Evolutionary conservation across 106 monocot genomes (phyloP).

Genomic region (Dactylorhiza incarnata): DNA sequence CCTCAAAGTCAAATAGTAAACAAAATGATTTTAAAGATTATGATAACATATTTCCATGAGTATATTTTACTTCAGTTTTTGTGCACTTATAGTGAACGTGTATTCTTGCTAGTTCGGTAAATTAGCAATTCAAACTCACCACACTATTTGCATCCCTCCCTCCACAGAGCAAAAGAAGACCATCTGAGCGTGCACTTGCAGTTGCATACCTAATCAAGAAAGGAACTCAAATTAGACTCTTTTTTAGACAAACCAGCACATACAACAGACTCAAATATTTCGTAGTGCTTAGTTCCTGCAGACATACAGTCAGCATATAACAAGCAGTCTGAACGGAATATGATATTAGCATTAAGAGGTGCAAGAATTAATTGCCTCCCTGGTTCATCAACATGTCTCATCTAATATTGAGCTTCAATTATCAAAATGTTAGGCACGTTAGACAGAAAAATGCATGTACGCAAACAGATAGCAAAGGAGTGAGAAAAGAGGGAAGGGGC

Average conservation of each 20-base stretch:
- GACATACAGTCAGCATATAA: not conserved
- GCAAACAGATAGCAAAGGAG: not conserved
- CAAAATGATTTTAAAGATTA: not conserved
- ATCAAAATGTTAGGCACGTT: not conserved
- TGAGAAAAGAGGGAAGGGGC: not conserved
- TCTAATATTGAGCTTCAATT: not conserved
- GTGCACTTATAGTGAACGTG: not conserved
- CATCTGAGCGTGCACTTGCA: constrained; percentile 98
- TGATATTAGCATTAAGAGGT: not conserved
- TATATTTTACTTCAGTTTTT: not conserved
- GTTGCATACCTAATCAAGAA: constrained; percentile 88
- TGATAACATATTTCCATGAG: not conserved
- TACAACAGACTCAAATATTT: not conserved
- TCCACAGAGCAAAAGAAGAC: constrained; percentile 95
- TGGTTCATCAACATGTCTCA: not conserved
- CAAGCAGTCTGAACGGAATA: not conserved
- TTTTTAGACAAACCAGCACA: not conserved
- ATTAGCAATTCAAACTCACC: constrained; percentile 36
- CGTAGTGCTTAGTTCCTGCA: not conserved
- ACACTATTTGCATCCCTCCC: constrained; percentile 99
- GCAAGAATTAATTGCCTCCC: not conserved
- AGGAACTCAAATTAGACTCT: not conserved
- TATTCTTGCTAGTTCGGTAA: not conserved
- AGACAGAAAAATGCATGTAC: not conserved
- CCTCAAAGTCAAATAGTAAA: not conserved